Conservation (phyloP, 257 asterid species). For the Nicotiana benthamiana region DNA sequence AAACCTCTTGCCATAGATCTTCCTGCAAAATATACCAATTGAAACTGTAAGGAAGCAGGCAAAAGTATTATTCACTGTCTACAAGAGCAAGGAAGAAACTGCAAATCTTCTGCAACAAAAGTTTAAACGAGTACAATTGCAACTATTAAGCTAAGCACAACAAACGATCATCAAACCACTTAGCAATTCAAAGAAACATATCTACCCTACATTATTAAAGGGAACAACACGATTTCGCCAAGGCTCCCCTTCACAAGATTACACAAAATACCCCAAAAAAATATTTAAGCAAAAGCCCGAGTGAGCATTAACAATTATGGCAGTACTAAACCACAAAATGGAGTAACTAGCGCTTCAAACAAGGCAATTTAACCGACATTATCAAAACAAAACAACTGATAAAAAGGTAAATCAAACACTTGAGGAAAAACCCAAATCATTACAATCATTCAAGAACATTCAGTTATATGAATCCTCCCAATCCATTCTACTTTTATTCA, state of each 20-base stretch:
- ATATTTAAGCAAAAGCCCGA: not conserved
- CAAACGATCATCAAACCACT: not conserved
- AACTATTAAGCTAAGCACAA: not conserved
- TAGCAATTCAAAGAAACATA: not conserved
- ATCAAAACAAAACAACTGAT: not conserved
- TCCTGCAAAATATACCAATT: conserved; percentile 35
- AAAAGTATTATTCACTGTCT: not conserved
- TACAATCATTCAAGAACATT: not conserved
- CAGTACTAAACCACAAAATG: not conserved
- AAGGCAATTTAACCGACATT: not conserved
- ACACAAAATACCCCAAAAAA: not conserved
- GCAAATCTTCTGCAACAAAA: not conserved
- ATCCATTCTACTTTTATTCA: not conserved
- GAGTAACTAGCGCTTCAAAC: not conserved
- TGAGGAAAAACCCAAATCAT: not conserved
- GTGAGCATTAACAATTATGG: not conserved
- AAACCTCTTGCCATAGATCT: conserved; percentile 64
- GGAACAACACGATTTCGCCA: not conserved
- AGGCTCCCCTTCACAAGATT: not conserved
- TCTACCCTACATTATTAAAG: not conserved
- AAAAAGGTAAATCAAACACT: not conserved
- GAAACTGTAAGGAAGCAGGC: not conserved
- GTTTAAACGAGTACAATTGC: not conserved
- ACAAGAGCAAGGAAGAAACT: not conserved
- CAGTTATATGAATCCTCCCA: not conserved